phyloP scores from a whole-genome alignment of 495 filamentous ascomycete genomes.

The Penicillium odoratum region DNA sequence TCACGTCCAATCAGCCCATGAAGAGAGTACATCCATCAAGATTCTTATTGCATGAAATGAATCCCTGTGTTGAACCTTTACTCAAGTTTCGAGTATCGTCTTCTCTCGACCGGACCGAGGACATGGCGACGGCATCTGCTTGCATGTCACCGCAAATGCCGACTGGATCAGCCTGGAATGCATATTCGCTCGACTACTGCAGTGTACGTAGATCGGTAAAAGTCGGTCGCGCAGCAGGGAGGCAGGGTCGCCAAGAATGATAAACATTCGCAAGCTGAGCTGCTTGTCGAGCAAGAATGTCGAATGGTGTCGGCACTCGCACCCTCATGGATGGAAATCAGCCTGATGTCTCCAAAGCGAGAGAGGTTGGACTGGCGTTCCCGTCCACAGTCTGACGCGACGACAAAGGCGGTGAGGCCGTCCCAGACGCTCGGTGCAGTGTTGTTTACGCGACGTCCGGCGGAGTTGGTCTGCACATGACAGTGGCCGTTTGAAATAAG shows the following conservation, averaged over 20 bases:
- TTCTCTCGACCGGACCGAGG: neutral
- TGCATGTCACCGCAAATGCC: too few species aligned
- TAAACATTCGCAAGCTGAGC: neutral
- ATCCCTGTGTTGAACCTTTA: neutral
- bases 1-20: neutral
- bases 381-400: neutral
- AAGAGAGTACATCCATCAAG: neutral
- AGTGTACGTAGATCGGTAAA: neutral
- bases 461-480: neutral
- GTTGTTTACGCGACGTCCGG: constrained; percentile 1
- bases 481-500: neutral
- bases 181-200: neutral
- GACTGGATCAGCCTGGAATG: neutral
- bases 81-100: neutral
- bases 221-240: too few species aligned
- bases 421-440: neutral
- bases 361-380: neutral
- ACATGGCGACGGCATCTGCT: too few species aligned
- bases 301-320: neutral
- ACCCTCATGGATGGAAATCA: neutral
- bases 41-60: neutral
- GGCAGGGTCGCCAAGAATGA: neutral
- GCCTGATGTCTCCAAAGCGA: neutral
- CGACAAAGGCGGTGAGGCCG: neutral
- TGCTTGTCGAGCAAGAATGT: neutral